These are phyloP conservation scores for Penicillium roqueforti DNA, from an alignment of 495 filamentous ascomycete genomes.

Conservation along the genomic window DNA sequence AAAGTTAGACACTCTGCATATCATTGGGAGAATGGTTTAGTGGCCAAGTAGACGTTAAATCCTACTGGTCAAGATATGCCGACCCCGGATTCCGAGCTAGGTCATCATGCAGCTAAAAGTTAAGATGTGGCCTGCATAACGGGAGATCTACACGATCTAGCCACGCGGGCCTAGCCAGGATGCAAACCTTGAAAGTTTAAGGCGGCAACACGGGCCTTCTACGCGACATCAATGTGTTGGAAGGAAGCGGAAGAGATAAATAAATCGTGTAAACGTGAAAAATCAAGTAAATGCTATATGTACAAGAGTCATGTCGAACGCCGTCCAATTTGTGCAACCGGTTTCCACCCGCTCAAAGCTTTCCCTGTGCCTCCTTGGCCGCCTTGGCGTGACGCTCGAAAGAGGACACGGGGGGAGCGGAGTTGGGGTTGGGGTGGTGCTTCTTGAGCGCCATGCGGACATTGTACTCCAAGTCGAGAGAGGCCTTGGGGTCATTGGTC, in stretches of 20 bases:
- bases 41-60: background rate
- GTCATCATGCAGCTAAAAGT: background rate
- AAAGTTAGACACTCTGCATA: no score
- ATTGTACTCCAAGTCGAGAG: slow-evolving; percentile 44
- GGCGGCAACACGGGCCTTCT: background rate
- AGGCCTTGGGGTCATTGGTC: slow-evolving; percentile 44
- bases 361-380: slow-evolving; percentile 10
- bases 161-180: background rate
- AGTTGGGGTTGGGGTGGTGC: slow-evolving; percentile 47
- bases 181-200: background rate
- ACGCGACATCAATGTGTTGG: background rate
- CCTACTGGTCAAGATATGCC: background rate
- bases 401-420: slow-evolving; percentile 42
- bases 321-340: background rate
- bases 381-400: slow-evolving; percentile 41
- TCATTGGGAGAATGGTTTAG: no score
- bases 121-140: background rate
- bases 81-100: slow-evolving; percentile 1
- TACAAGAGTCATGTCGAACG: slow-evolving; percentile 7
- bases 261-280: slow-evolving; percentile 3
- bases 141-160: background rate
- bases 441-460: slow-evolving; percentile 46
- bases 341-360: slow-evolving; percentile 4
- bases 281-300: slow-evolving; percentile 10
- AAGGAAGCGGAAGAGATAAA: background rate